Base-by-base conservation (phyloP, 345 rosid species). In the Salix koriyanagi region DNA sequence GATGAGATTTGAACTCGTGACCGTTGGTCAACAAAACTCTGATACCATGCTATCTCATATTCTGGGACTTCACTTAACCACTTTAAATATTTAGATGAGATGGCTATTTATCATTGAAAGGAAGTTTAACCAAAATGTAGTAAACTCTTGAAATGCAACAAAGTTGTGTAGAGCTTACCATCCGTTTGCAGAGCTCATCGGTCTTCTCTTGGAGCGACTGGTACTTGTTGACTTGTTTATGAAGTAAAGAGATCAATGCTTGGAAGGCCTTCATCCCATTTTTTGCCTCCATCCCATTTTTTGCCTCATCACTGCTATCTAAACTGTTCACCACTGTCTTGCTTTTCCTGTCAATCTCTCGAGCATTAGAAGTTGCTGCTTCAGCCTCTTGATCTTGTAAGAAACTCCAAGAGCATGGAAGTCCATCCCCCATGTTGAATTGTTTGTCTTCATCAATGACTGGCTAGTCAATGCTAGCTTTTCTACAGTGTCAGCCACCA, bases 361-460 rank as follows among this genome's bases (percentile, higher is more conserved):
- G 36, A 96, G 88, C 92, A 93, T 84, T 75, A 92, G 83, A 44
- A 93, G 88, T 82, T 93, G 97, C 84, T 93, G 98, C 86, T 87
- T 90, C 70, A 93, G 83, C 88, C 99, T 92, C 85, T 92, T 96
- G 82, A 93, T 88, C 92, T 96, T 96, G 88, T 85, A 93, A 75
- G 96, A 91, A 79, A 92, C 90, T 76, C 94, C 99, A 23, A 96
- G 99, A 74, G 98, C 98, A 69, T 89, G 94, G 79, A 93, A 88
- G 83, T 96, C 96, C 91, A 90, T 91, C 83, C 90, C 91, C 98
- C 91, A 89, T 23, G 87, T 77, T 65, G 82, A 80, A 75, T 76
- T 88, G 28, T 80, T 86, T 37, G 78, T 67, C 79, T 84, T 86
- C 26, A 65, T 71, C 75, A 36, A 61, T 6, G 84, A 44, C 79